Base-by-base conservation (phyloP, 1,284 basidiomycete genomes). In the Porphyrellus sp. region DNA sequence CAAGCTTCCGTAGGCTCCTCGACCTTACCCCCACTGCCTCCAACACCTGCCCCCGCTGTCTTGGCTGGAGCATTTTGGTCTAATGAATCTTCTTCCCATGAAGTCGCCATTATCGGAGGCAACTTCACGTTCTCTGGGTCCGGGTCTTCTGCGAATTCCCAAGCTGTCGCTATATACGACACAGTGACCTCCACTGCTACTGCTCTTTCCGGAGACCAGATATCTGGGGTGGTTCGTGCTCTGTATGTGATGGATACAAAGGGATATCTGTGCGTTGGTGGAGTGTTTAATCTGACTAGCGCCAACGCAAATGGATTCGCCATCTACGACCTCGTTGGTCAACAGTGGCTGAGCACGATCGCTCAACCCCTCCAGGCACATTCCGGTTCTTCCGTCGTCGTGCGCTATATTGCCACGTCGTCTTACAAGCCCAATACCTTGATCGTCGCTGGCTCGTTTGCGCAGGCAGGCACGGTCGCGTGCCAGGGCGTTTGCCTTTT, bases 1-100 rank as follows among this genome's bases (percentile, higher is more conserved):
- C 85, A 84, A 63, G 68, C 71, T n/a, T 64, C 69, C 25, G 66
- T 64, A 8, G 69, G 71, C 33, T 65, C 77, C 18, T 59, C 75
- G 1, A 67, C 78, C 3, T 78, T 91, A 15, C 86, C 89, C 8
- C 54, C 81, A 18, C 56, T 76, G 1, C 74, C 79, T 25, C 70
- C 82, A 2, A 77, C 82, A 1, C 72, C 80, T 0, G 85, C 90
- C 1, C 91, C 93, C 1, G 85, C 93, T 28, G 83, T 98, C 51
- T 77, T 97, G 38, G 80, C 91, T 0, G 95, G 92, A 31, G 81
- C 83, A 2, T 98, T 95, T 75, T 98, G 91, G 91, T 87, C 83
- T 16, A 97, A 97, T 64, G 77, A 77, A 35, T 82, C 85, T 1
- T 81, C 82, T 6, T 78, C 78, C 4, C 74, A 76, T 39, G 78